These are phyloP conservation scores for Lactarius sanguifluus DNA, from an alignment of 768 basidiomycete genomes.

Conservation along the genomic window DNA sequence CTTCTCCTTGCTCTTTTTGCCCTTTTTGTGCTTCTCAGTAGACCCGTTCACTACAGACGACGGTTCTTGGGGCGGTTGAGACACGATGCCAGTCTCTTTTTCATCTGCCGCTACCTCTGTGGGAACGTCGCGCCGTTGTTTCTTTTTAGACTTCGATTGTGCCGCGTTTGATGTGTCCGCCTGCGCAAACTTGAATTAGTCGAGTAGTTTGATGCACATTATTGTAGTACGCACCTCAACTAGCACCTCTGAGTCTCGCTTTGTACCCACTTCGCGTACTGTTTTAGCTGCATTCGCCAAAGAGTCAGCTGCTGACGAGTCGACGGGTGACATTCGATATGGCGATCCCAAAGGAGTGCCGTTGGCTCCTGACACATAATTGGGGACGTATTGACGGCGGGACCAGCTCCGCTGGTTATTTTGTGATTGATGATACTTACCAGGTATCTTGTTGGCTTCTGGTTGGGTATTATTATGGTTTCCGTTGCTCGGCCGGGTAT, in stretches of 20 bases:
- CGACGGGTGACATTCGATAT: conserved; percentile 47
- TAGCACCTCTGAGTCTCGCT: conserved; percentile 4
- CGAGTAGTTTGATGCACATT: neutral
- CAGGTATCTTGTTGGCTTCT: conserved; percentile 22
- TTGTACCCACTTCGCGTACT: conserved; percentile 10
- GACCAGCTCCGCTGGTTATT: conserved; percentile 20
- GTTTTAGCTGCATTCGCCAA: conserved; percentile 1
- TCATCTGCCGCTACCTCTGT: neutral
- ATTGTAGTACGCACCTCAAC: conserved; percentile 6
- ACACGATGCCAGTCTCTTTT: neutral
- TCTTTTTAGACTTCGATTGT: conserved; percentile 33
- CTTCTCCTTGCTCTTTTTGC: conserved; percentile 22
- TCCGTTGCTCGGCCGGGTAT: conserved; percentile 8
- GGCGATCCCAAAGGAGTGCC: conserved; percentile 69
- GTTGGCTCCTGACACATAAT: conserved; percentile 61
- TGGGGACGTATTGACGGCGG: conserved; percentile 20
- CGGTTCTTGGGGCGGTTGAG: conserved; percentile 1
- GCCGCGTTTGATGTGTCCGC: conserved; percentile 10
- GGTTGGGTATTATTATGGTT: conserved; percentile 14
- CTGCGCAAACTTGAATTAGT: conserved; percentile 10
- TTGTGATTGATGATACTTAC: conserved; percentile 29
- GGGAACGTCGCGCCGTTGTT: conserved; percentile 37
- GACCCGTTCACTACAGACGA: conserved; percentile 7
- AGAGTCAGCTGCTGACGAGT: conserved; percentile 32
- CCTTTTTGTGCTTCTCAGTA: conserved; percentile 32